Percentiles rank a stretch among this genome's conserved stretches.
phyloP scores from a whole-genome alignment of 331 rosid genomes.

The Arachis monticola region DNA sequence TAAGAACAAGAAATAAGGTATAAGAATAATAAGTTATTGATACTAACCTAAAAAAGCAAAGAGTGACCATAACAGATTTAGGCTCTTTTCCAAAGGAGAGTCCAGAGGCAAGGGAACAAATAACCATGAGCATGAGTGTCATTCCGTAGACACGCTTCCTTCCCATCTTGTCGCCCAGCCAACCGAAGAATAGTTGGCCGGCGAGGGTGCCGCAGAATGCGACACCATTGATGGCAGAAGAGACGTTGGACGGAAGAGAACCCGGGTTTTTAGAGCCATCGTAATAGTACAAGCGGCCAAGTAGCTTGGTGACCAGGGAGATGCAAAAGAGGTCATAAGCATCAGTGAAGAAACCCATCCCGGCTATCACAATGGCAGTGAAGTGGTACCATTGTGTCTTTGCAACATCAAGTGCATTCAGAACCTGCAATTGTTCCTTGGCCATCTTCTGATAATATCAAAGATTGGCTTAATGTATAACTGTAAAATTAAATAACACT shows the following conservation, averaged over 20 bases:
- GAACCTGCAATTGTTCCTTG: constrained; percentile 59
- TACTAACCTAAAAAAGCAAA: constrained; percentile 59
- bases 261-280: constrained; percentile 47
- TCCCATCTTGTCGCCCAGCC: constrained; percentile 95
- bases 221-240: constrained; percentile 80
- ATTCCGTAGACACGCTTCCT: constrained; percentile 79
- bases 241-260: constrained; percentile 65
- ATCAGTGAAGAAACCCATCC: constrained; percentile 97
- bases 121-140: constrained; percentile 76
- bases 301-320: constrained; percentile 72
- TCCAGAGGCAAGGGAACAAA: constrained; percentile 72
- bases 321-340: constrained; percentile 93
- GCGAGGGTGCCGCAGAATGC: constrained; percentile 77
- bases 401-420: constrained; percentile 78
- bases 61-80: constrained; percentile 59
- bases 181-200: constrained; percentile 91
- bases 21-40: too few species aligned
- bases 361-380: constrained; percentile 92
- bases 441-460: constrained; percentile 45
- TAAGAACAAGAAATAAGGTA: too few species aligned
- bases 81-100: constrained; percentile 59
- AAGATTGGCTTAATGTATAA: too few species aligned
- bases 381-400: constrained; percentile 91
- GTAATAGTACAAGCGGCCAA: constrained; percentile 79
- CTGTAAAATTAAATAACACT: too few species aligned